Evolutionary conservation across 192 early-diverging fungal genomes (phyloP).

Genomic region (Spizellomyces sp.): DNA sequence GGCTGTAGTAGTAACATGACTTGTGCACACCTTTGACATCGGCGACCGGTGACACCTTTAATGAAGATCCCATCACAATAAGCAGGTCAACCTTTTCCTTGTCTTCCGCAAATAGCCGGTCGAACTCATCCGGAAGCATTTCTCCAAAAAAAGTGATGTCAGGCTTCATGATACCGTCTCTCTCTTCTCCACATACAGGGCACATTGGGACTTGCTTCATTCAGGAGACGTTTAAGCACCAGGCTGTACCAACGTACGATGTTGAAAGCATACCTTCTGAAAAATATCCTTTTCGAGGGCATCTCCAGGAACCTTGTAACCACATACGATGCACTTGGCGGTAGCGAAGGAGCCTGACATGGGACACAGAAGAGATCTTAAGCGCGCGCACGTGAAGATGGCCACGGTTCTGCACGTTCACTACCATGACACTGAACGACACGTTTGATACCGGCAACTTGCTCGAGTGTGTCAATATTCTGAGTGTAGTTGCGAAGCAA

Average conservation of each 20-base stretch:
- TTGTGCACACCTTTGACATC: slow-evolving; percentile 72
- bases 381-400: no score
- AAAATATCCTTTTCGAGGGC: slow-evolving; percentile 82
- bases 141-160: slow-evolving; percentile 99
- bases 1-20: not conserved
- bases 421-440: slow-evolving; percentile 91
- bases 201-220: slow-evolving; percentile 71
- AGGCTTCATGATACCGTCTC: slow-evolving; percentile 81
- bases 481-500: slow-evolving; percentile 95
- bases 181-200: slow-evolving; percentile 62
- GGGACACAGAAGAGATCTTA: no score
- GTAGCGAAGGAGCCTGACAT: slow-evolving; percentile 88
- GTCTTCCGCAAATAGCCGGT: slow-evolving; percentile 72
- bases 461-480: slow-evolving; percentile 96
- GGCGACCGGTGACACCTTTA: slow-evolving; percentile 93
- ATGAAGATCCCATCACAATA: slow-evolving; percentile 93
- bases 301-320: slow-evolving; percentile 71
- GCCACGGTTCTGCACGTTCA: not conserved
- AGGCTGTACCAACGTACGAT: not conserved
- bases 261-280: slow-evolving; percentile 45
- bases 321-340: slow-evolving; percentile 86
- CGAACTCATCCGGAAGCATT: slow-evolving; percentile 80
- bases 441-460: slow-evolving; percentile 76
- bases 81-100: slow-evolving; percentile 79
- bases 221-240: not conserved